Conservation (phyloP, 2,329 filamentous ascomycete species). For the Microdochium bolleyi region DNA sequence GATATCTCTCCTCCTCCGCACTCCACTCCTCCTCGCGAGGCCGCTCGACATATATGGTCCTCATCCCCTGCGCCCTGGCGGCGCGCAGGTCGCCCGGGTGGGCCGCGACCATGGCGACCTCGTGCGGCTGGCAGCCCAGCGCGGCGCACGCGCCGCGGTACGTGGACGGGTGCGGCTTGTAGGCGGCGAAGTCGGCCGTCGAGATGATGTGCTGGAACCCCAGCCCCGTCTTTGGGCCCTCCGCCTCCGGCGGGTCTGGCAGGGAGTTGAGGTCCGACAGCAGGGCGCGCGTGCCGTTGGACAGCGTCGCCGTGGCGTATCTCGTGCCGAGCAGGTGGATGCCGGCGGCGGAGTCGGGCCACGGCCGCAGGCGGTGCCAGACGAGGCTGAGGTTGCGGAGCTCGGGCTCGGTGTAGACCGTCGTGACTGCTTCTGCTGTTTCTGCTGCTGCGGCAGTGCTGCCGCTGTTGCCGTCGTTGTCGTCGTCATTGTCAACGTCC, state of each 20-base stretch:
- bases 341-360: conserved; percentile 54
- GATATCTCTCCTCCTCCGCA: conserved; percentile 38
- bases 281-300: conserved; percentile 65
- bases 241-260: conserved; percentile 20
- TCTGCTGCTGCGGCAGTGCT: neutral
- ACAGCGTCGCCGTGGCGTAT: conserved; percentile 58
- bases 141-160: conserved; percentile 60
- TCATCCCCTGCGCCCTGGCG: conserved; percentile 55
- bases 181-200: conserved; percentile 63
- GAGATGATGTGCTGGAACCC: conserved; percentile 57
- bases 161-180: conserved; percentile 63
- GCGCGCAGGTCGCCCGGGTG: conserved; percentile 63
- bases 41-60: conserved; percentile 69
- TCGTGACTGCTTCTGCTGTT: neutral
- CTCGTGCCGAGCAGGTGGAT: conserved; percentile 42
- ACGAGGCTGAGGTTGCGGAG: conserved; percentile 54
- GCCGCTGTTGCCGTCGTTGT: neutral
- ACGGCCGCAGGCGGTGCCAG: conserved; percentile 68
- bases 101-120: conserved; percentile 72
- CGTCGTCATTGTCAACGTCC: neutral
- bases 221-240: conserved; percentile 35
- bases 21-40: conserved; percentile 56
- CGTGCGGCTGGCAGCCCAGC: conserved; percentile 45
- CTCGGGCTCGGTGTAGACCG: conserved; percentile 54
- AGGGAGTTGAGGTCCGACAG: conserved; percentile 54